phyloP scores from a whole-genome alignment of 805 yeast species.

The Teunomyces atbi region DNA sequence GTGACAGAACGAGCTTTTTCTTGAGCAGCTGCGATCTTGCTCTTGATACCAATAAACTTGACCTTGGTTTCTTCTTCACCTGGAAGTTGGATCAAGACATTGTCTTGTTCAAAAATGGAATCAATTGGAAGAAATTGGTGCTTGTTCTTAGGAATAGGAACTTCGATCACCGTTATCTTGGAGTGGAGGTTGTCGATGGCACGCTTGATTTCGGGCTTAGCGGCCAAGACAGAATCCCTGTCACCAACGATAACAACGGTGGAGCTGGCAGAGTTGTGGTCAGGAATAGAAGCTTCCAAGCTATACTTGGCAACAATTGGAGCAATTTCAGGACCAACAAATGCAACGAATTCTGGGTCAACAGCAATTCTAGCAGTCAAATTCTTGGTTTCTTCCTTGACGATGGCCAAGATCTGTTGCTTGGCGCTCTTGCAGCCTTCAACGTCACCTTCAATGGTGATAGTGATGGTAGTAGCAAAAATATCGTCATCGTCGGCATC shows the following conservation, averaged over 20 bases:
- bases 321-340: constrained; percentile 34
- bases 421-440: constrained; percentile 81
- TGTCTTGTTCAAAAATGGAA: constrained; percentile 49
- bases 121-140: constrained; percentile 67
- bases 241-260: constrained; percentile 63
- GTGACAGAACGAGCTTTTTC: constrained; percentile 59
- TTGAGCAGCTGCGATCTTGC: constrained; percentile 60
- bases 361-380: constrained; percentile 52
- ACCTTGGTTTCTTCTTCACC: constrained; percentile 48
- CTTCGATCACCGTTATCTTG: constrained; percentile 51
- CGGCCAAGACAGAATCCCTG: constrained; percentile 59
- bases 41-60: constrained; percentile 59
- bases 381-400: constrained; percentile 67
- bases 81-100: constrained; percentile 61
- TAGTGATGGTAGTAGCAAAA: constrained; percentile 57
- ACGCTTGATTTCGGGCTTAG: constrained; percentile 50
- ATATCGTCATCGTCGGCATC: constrained; percentile 53
- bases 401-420: constrained; percentile 65
- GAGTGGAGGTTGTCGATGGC: constrained; percentile 44
- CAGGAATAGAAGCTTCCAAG: constrained; percentile 37
- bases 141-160: constrained; percentile 62
- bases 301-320: constrained; percentile 20
- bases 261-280: constrained; percentile 32
- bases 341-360: constrained; percentile 42
- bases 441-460: constrained; percentile 76